Percentiles rank a stretch among this genome's conserved stretches.
phyloP scores from a whole-genome alignment of 2,329 filamentous ascomycete genomes.

The Pseudogymnoascus sp. region DNA sequence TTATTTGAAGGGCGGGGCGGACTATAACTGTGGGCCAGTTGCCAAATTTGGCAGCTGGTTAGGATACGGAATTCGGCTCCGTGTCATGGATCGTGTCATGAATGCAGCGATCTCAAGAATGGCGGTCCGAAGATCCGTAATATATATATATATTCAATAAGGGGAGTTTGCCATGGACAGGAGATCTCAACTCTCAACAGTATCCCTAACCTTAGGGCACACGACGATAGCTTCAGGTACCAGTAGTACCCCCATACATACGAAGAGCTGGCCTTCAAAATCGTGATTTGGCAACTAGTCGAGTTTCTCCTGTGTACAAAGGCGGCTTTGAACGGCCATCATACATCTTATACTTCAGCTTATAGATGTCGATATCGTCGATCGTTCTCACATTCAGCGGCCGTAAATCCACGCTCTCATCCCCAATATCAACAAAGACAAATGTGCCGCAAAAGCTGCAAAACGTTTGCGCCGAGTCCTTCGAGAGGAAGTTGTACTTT shows the following conservation, averaged over 20 bases:
- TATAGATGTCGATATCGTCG: conserved; percentile 11
- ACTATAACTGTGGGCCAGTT: background rate
- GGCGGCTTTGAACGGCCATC: conserved; percentile 15
- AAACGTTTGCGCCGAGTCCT: conserved; percentile 18
- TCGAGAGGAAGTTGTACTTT: conserved; percentile 16
- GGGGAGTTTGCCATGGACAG: background rate
- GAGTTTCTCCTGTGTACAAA: conserved; percentile 12
- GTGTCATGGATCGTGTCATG: background rate
- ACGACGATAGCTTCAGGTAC: background rate
- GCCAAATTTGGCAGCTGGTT: background rate
- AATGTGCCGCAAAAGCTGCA: conserved; percentile 17
- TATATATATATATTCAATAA: background rate
- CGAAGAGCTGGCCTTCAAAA: background rate
- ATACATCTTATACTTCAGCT: conserved; percentile 12
- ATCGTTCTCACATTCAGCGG: conserved; percentile 19
- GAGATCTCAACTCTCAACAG: background rate
- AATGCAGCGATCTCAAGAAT: background rate
- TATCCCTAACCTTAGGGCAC: background rate
- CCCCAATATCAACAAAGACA: conserved; percentile 18
- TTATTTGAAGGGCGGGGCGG: background rate
- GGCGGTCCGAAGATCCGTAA: background rate
- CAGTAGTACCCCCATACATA: background rate
- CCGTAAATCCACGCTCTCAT: conserved; percentile 12
- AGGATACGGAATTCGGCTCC: background rate
- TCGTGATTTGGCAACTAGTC: background rate